Evolutionary conservation across 805 yeast species (phyloP).

Genomic region (Cyberlindnera suaveolens): DNA sequence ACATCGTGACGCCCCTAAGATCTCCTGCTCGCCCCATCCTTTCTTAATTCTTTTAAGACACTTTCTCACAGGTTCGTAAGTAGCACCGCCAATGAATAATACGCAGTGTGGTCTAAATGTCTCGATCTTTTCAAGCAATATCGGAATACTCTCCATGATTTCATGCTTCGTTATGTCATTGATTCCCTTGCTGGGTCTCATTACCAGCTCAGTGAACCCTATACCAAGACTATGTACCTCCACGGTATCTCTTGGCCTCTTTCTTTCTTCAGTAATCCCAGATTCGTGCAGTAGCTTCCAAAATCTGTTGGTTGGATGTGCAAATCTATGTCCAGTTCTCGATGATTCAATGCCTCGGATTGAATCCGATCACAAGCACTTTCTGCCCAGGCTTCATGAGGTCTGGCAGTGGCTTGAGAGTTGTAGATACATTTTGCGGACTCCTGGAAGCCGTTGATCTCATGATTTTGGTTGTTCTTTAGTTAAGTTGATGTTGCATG

Average conservation of each 20-base stretch:
- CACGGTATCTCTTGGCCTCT: constrained; percentile 35
- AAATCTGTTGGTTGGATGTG: constrained; percentile 61
- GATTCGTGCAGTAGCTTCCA: constrained; percentile 60
- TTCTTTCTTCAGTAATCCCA: constrained; percentile 31
- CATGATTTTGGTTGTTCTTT: too few relatives aligned
- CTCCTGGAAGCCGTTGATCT: too few relatives aligned
- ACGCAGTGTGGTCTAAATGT: constrained; percentile 34
- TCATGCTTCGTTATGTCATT: constrained; percentile 47
- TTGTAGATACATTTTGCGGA: too few relatives aligned
- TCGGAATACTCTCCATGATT: constrained; percentile 48
- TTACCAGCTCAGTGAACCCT: constrained; percentile 69
- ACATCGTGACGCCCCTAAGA: constrained; percentile 21
- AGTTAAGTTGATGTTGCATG: too few relatives aligned
- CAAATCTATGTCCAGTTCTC: constrained; percentile 59
- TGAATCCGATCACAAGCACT: constrained; percentile 62
- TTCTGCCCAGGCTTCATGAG: constrained; percentile 20
- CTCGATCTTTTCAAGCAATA: constrained; percentile 40
- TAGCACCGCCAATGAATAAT: constrained; percentile 67
- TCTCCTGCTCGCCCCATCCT: constrained; percentile 40
- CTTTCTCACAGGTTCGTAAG: constrained; percentile 56
- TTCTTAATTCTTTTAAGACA: constrained; percentile 22
- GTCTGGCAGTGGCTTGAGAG: constrained; percentile 21
- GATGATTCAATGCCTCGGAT: constrained; percentile 65
- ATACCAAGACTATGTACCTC: constrained; percentile 33
- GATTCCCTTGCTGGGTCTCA: constrained; percentile 55